Base-by-base conservation (phyloP, 2,329 filamentous ascomycete species). In the Cercospora zeina region DNA sequence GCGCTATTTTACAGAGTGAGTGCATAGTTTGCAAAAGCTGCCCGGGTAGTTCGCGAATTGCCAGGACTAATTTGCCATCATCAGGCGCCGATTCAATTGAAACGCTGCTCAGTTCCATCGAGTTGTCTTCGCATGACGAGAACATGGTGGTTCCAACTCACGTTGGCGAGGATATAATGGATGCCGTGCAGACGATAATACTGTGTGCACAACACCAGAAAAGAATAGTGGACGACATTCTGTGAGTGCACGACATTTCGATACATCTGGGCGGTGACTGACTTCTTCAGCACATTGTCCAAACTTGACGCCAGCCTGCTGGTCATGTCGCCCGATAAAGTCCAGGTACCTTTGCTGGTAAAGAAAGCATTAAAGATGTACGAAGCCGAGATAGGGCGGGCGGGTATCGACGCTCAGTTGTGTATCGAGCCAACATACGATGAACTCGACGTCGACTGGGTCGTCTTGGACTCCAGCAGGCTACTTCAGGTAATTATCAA, bases 141-240 rank as follows among this genome's bases (percentile, higher is more conserved):
- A 71, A 73, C 6, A 47, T 70, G 27, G 62, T 70, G 62, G 10
- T 70, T 14, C 42, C 55, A 3, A 54, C 65, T 8, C 51, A 59
- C 10, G 49, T 62, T 6, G 66, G 64, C 7, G 66, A 71, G 34
- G 69, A 72, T 16, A 59, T 71, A 14, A 42, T 72, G 4, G 71
- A 73, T 51, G 70, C 70, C 5, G 70, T 70, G 4, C 69, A 78
- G 42, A 79, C 77, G 33, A 79, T 81, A 60, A 73, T 78, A 36
- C 73, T 78, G 37, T 81, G 79, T 64, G 77, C 77, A 5, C 74
- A 77, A 27, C 79, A 81, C 60, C 78, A 80, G 61, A 80, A 79
- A 63, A 71, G 77, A 21, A 81, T 81, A 37, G 78, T 81, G 9
- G 79, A 81, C 63, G 79, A 81, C 62, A 73, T 81, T 4, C 70